Percentiles rank a stretch among this genome's conserved stretches.
Evolutionary conservation across 805 yeast genomes (phyloP).

Genomic region (Candida dajiaensis): DNA sequence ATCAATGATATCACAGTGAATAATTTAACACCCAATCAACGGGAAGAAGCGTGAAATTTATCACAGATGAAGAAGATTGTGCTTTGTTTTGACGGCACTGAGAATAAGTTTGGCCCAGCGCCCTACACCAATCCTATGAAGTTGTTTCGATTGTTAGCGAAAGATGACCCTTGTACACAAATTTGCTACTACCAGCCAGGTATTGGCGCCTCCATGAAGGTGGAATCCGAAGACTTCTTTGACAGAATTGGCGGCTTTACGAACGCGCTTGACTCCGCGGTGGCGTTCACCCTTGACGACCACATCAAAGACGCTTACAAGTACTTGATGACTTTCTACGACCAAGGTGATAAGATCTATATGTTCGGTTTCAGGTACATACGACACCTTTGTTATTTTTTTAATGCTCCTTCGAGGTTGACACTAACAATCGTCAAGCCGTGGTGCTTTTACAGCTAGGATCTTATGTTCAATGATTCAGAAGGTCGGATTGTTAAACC

Average conservation of each 20-base stretch:
- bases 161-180: slow-evolving; percentile 34
- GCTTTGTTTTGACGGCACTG: slow-evolving; percentile 61
- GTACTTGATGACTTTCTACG: slow-evolving; percentile 44
- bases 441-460: slow-evolving; percentile 65
- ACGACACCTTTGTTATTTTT: neutral
- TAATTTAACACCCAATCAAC: neutral
- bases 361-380: slow-evolving; percentile 49
- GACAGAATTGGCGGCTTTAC: slow-evolving; percentile 15
- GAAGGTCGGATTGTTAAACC: slow-evolving; percentile 51
- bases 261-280: slow-evolving; percentile 35
- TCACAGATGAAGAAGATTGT: slow-evolving; percentile 36
- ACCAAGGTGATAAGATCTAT: slow-evolving; percentile 43
- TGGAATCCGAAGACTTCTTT: slow-evolving; percentile 26
- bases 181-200: slow-evolving; percentile 67
- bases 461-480: slow-evolving; percentile 62
- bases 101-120: slow-evolving; percentile 47
- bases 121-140: slow-evolving; percentile 52
- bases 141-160: slow-evolving; percentile 45
- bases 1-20: neutral
- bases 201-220: slow-evolving; percentile 46
- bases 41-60: neutral
- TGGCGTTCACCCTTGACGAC: slow-evolving; percentile 48
- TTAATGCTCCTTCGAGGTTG: neutral
- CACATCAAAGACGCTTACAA: slow-evolving; percentile 56
- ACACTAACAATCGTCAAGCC: slow-evolving; percentile 21